These are phyloP conservation scores for Metschnikowia dekortorum DNA, from an alignment of 805 yeast species.

Conservation along the genomic window DNA sequence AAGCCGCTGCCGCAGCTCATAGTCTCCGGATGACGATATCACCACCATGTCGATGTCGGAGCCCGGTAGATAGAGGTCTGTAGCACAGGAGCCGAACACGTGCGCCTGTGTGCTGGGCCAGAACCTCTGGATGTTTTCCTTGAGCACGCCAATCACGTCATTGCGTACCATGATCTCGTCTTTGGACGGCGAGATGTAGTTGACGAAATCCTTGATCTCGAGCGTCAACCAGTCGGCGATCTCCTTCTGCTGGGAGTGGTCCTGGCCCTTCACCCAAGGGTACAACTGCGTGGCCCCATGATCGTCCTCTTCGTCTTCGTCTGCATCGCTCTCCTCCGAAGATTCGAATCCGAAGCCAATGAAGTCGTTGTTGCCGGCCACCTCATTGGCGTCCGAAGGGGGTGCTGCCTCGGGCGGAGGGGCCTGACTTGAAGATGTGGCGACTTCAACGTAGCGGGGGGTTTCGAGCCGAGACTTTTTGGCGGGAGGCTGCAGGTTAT, in stretches of 20 bases:
- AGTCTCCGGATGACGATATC: conserved; percentile 53
- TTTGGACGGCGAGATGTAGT: conserved; percentile 79
- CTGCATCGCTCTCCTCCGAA: conserved; percentile 27
- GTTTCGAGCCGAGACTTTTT: conserved; percentile 5
- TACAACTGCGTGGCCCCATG: conserved; percentile 16
- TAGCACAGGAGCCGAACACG: conserved; percentile 93
- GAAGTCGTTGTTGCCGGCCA: conserved; percentile 47
- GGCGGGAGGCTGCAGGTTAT: conserved; percentile 8
- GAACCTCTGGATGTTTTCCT: conserved; percentile 44
- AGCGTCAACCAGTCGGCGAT: conserved; percentile 81
- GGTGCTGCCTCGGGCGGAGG: background rate
- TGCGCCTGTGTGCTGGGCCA: conserved; percentile 81
- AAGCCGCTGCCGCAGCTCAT: conserved; percentile 60
- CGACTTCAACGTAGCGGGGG: background rate
- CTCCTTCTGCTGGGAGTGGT: conserved; percentile 71
- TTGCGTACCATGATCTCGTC: conserved; percentile 69
- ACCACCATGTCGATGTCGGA: conserved; percentile 95
- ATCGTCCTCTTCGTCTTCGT: conserved; percentile 8
- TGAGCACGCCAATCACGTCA: conserved; percentile 55
- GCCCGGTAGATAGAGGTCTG: conserved; percentile 89
- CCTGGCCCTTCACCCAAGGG: conserved; percentile 79
- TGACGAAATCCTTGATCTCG: conserved; percentile 81
- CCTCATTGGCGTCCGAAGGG: conserved; percentile 24
- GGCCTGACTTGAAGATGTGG: background rate
- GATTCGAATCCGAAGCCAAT: conserved; percentile 52